phyloP scores from a whole-genome alignment of 192 early-diverging fungal species.

The Umbelopsis sp. region DNA sequence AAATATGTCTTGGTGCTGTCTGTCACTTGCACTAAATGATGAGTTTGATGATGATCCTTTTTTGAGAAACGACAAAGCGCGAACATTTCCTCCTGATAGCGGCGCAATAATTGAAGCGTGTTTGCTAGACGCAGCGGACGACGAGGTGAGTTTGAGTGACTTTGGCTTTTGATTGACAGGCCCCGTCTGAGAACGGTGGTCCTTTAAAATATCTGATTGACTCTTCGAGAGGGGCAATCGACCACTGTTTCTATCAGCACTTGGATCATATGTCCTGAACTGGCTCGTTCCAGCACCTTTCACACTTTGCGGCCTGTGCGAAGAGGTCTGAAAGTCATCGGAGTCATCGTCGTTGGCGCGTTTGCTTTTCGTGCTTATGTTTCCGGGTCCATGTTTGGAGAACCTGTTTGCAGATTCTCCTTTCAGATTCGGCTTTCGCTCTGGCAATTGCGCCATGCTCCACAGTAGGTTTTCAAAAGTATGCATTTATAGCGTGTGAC shows the following conservation, averaged over 20 bases:
- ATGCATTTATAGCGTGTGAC: too few relatives aligned
- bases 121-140: neutral
- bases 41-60: neutral
- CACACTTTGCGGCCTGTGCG: neutral
- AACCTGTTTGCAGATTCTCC: too few relatives aligned
- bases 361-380: neutral
- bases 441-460: too few relatives aligned
- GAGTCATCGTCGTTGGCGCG: neutral
- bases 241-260: neutral
- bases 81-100: neutral
- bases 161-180: neutral
- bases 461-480: too few relatives aligned
- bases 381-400: too few relatives aligned
- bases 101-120: neutral
- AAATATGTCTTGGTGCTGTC: neutral
- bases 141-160: neutral
- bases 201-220: neutral
- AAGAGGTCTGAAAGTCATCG: neutral
- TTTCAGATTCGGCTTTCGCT: too few relatives aligned
- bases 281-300: neutral
- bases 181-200: neutral
- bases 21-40: neutral
- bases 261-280: neutral
- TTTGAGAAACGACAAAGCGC: slow-evolving; percentile 12
- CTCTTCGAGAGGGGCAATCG: neutral